Evolutionary conservation across 2,329 filamentous ascomycete species (phyloP).

Genomic region (Alternaria dauci): DNA sequence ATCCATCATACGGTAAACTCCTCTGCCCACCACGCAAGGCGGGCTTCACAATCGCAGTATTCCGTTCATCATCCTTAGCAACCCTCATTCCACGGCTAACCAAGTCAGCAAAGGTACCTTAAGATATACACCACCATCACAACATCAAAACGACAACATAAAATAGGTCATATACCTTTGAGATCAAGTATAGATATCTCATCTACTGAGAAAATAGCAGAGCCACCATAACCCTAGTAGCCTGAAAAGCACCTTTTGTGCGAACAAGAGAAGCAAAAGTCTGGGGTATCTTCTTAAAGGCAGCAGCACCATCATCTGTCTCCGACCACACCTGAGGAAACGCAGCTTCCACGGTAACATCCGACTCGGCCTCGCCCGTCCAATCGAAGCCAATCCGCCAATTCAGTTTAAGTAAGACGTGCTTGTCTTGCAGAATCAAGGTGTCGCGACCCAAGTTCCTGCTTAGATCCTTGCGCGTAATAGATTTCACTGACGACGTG

Average conservation of each 20-base stretch:
- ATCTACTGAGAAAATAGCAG: constrained; percentile 56
- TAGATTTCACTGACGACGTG: constrained; percentile 21
- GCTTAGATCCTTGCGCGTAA: constrained; percentile 59
- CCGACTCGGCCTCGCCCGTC: constrained; percentile 74
- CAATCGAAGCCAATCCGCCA: constrained; percentile 75
- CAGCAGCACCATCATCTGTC: constrained; percentile 63
- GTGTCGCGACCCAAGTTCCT: constrained; percentile 51
- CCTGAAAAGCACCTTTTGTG: constrained; percentile 63
- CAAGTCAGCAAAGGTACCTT: background rate
- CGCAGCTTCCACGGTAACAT: constrained; percentile 63
- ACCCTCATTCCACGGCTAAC: background rate
- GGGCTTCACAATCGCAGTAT: background rate
- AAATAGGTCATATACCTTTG: background rate
- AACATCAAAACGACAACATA: background rate
- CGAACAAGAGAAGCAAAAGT: constrained; percentile 68
- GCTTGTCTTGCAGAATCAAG: constrained; percentile 43
- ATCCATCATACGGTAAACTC: too few relatives aligned
- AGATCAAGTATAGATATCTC: too few relatives aligned
- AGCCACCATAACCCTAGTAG: constrained; percentile 68
- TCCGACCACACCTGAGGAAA: constrained; percentile 70
- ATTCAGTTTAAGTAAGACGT: constrained; percentile 61
- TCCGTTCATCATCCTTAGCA: background rate
- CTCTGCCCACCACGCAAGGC: background rate
- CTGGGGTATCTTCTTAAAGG: constrained; percentile 64
- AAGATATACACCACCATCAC: too few relatives aligned